phyloP scores from a whole-genome alignment of 2,329 filamentous ascomycete genomes.

The Colletotrichum orchidophilum region DNA sequence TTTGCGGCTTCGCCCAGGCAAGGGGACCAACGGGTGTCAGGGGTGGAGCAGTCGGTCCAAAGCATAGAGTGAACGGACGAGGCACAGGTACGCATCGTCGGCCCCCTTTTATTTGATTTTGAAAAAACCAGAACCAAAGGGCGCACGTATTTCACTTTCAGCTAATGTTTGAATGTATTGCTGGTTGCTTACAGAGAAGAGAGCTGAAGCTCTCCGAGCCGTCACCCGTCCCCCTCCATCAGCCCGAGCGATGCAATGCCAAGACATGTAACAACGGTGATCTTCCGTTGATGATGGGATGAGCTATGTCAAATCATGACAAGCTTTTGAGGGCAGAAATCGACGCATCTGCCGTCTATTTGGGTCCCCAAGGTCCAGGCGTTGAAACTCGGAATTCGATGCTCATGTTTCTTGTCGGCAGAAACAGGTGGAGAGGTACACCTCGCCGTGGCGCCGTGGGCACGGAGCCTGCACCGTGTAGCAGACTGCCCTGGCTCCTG shows the following conservation, averaged over 20 bases:
- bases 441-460: not conserved
- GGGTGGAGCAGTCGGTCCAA: not conserved
- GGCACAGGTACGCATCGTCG: not conserved
- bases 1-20: not conserved
- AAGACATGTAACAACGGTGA: not conserved
- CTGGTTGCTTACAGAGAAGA: not conserved
- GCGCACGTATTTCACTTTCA: not conserved
- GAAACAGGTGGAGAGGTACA: not conserved
- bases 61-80: not conserved
- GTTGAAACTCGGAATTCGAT: not conserved
- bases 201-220: not conserved
- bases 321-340: not conserved
- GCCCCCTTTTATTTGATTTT: not conserved
- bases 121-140: not conserved
- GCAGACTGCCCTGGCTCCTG: too few relatives aligned
- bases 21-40: not conserved
- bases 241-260: not conserved
- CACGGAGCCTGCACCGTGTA: too few relatives aligned
- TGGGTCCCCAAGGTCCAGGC: not conserved
- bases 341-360: slow-evolving; percentile 6
- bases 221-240: not conserved
- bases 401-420: not conserved
- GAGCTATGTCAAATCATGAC: slow-evolving; percentile 14
- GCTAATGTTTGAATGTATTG: not conserved
- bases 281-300: slow-evolving; percentile 1